Percentiles rank a stretch among this genome's conserved stretches.
Conservation (phyloP, 106 monocot genomes). For the Amphibolis antarctica region DNA sequence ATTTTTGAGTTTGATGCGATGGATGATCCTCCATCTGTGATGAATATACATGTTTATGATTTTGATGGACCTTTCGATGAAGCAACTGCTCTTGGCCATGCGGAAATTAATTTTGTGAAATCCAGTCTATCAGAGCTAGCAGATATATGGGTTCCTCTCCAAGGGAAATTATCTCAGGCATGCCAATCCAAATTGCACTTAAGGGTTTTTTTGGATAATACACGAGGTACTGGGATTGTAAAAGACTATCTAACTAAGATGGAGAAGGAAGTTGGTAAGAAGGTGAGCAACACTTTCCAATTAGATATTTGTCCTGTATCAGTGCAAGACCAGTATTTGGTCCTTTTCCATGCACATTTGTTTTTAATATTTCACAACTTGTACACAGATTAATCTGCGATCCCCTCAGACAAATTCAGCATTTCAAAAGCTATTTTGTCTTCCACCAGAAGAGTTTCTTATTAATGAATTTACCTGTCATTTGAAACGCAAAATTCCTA, state of each 20-base stretch:
- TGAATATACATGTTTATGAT: constrained; percentile 63
- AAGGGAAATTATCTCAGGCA: constrained; percentile 62
- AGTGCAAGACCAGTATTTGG: not conserved
- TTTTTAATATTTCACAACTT: not conserved
- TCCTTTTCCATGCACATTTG: not conserved
- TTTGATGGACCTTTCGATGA: constrained; percentile 70
- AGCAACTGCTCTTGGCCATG: constrained; percentile 48
- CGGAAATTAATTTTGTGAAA: constrained; percentile 78
- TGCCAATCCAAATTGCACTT: constrained; percentile 61
- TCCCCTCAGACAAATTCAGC: constrained; percentile 73
- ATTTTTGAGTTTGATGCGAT: constrained; percentile 90
- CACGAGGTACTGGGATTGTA: constrained; percentile 48
- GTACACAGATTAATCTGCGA: constrained; percentile 52
- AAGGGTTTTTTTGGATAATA: constrained; percentile 66
- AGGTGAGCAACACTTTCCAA: constrained; percentile 25
- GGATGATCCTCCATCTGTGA: constrained; percentile 70
- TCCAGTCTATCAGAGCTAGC: constrained; percentile 62
- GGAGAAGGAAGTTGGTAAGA: constrained; percentile 82
- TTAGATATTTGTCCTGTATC: not conserved
- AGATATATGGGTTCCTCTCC: constrained; percentile 69
- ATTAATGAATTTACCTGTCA: constrained; percentile 87
- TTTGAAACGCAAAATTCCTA: constrained; percentile 85
- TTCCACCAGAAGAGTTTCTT: constrained; percentile 80
- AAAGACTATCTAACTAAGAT: constrained; percentile 60
- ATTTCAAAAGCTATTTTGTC: constrained; percentile 71